These are phyloP conservation scores for Aspergillus sp. DNA, from an alignment of 2,329 filamentous ascomycete genomes.

Conservation along the genomic window DNA sequence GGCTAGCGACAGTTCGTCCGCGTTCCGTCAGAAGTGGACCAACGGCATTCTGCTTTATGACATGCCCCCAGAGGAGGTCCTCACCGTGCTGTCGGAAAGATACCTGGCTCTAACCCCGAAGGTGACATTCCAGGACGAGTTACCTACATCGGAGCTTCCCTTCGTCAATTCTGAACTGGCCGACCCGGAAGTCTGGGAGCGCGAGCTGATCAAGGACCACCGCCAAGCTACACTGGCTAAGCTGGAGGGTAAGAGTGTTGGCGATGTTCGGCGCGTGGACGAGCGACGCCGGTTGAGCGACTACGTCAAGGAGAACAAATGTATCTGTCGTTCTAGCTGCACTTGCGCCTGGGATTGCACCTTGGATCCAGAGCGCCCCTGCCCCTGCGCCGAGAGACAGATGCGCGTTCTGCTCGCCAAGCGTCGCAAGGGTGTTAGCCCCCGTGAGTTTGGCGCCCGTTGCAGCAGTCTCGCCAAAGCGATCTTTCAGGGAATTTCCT, in stretches of 20 bases:
- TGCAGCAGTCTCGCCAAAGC: conserved; percentile 29
- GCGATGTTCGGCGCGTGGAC: conserved; percentile 33
- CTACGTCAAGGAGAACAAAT: conserved; percentile 33
- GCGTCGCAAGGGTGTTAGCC: conserved; percentile 19
- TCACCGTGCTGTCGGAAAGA: conserved; percentile 35
- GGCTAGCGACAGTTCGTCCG: conserved; percentile 20
- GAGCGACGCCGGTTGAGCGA: conserved; percentile 22
- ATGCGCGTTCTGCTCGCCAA: conserved; percentile 30
- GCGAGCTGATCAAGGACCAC: conserved; percentile 29
- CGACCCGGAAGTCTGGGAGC: conserved; percentile 21
- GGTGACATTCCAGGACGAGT: conserved; percentile 11
- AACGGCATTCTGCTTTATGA: conserved; percentile 29
- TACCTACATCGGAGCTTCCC: conserved; percentile 21
- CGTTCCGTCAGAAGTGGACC: conserved; percentile 32
- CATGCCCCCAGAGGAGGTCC: conserved; percentile 27
- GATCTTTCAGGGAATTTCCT: conserved; percentile 32
- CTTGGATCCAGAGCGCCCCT: conserved; percentile 25
- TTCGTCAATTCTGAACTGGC: conserved; percentile 23
- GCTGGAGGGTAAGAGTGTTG: conserved; percentile 35
- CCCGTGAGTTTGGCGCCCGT: conserved; percentile 17
- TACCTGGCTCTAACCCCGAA: conserved; percentile 31
- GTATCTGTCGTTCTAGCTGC: conserved; percentile 36
- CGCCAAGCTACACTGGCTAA: conserved; percentile 34
- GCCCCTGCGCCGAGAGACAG: conserved; percentile 38
- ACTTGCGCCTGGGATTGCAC: conserved; percentile 36